Conservation (phyloP, 139 green algal species). For the Marvania coccoides region DNA sequence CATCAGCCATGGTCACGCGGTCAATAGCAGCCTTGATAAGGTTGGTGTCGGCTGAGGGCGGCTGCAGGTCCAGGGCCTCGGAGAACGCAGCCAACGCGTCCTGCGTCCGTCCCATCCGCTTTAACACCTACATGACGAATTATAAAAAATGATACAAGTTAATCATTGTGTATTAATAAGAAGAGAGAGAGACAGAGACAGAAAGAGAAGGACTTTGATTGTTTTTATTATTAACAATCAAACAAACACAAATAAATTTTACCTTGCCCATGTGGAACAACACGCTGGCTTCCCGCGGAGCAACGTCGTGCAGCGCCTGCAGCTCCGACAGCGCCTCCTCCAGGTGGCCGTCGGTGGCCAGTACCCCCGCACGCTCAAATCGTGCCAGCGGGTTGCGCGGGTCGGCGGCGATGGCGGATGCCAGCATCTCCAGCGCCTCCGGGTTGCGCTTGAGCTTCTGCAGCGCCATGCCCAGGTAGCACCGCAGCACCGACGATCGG, state of each 20-base stretch:
- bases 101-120: conserved; percentile 57
- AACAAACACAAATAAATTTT: too few relatives aligned
- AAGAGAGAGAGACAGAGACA: too few relatives aligned
- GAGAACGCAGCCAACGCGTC: conserved; percentile 65
- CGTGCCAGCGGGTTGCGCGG: conserved; percentile 82
- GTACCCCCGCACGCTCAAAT: conserved; percentile 78
- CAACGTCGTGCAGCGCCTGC: conserved; percentile 61
- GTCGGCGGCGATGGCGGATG: conserved; percentile 69
- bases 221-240: conserved; percentile 49
- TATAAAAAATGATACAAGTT: background rate
- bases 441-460: conserved; percentile 52
- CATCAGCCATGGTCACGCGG: conserved; percentile 59
- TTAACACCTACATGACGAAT: conserved; percentile 44
- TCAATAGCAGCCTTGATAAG: conserved; percentile 87
- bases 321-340: conserved; percentile 69
- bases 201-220: background rate
- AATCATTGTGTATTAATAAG: background rate
- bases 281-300: conserved; percentile 76
- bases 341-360: conserved; percentile 50
- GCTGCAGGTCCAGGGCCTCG: conserved; percentile 77
- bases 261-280: conserved; percentile 86
- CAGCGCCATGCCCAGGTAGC: conserved; percentile 83
- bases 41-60: conserved; percentile 60
- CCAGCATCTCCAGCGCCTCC: conserved; percentile 67
- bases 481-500: conserved; percentile 77